Evolutionary conservation across 2,329 filamentous ascomycete genomes (phyloP).

Genomic region (Pyricularia pennisetigena): DNA sequence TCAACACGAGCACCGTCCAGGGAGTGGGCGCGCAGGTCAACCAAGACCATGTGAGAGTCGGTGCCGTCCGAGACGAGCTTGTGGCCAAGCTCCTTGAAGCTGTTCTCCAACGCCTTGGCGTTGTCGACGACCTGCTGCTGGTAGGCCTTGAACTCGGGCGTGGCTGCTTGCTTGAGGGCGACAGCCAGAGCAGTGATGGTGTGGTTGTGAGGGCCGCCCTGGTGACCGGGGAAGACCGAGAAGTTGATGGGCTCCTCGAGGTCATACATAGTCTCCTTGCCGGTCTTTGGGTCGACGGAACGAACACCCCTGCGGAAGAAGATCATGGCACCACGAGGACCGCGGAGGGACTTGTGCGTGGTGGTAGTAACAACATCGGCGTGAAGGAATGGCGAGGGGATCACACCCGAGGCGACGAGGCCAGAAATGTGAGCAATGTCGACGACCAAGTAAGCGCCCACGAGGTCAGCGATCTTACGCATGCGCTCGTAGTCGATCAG

Average conservation of each 20-base stretch:
- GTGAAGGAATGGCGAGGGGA: slow-evolving; percentile 84
- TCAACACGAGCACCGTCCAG: slow-evolving; percentile 94
- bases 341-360: slow-evolving; percentile 97
- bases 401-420: slow-evolving; percentile 84
- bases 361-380: slow-evolving; percentile 97
- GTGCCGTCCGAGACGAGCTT: slow-evolving; percentile 93
- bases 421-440: slow-evolving; percentile 99
- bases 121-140: slow-evolving; percentile 89
- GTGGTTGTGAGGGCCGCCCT: slow-evolving; percentile 98
- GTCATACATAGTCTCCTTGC: slow-evolving; percentile 84
- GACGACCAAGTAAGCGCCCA: slow-evolving; percentile 88
- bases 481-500: slow-evolving; percentile 95
- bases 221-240: slow-evolving; percentile 97
- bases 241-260: slow-evolving; percentile 96
- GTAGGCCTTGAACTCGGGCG: slow-evolving; percentile 86
- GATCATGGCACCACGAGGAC: slow-evolving; percentile 97
- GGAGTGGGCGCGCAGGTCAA: slow-evolving; percentile 79
- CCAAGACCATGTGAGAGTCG: slow-evolving; percentile 93
- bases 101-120: slow-evolving; percentile 79
- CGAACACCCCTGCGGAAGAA: slow-evolving; percentile 98
- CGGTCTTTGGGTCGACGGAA: slow-evolving; percentile 80
- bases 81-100: slow-evolving; percentile 80
- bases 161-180: slow-evolving; percentile 86
- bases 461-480: slow-evolving; percentile 88
- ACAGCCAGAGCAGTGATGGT: slow-evolving; percentile 96